Evolutionary conservation across 2,329 filamentous ascomycete genomes (phyloP), one percentile per base, ranked within the genome.

Genomic region (Mycosphaerella sp.): DNA sequence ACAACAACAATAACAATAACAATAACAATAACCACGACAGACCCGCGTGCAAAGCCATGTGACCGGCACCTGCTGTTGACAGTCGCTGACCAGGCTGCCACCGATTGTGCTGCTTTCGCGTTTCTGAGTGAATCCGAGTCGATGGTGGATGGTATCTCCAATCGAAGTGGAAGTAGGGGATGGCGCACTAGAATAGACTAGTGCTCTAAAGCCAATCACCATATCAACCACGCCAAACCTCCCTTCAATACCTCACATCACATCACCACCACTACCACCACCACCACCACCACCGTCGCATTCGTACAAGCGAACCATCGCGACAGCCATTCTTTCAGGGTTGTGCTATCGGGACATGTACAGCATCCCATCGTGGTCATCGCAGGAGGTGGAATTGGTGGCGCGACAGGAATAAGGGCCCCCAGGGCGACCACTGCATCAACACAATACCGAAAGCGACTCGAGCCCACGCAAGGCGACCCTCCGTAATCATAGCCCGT

Each of bases 401-500:
- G 4, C 30, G 30, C 30, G 13, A 34, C 30, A 12, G 30, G 30
- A 34, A 3, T 34, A 34, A 34, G 30, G 30, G 13, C 39, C 39
- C 39, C 39, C 13, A 13, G 39, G 17, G 39, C 39, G 18, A 41
- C 39, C 39, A 25, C 39, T 41, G 14, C 39, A 34, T 34, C 10
- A 25, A 12, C 10, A 34, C 30, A 34, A 12, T 34, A 34, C 30
- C 30, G 30, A n/a, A 34, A 34, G 21, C 21, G 21, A 17, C 13
- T 14, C 36, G 36, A 39, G n/a, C 18, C 18, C 57, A 37, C 43
- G 43, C 43, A 45, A 45, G 35, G 34, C 36, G 32, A 25, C 21
- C 44, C 21, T 30, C 13, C 44, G 44, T 34, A 46, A 40, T 46
- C 44, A 39, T 21, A 46, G 9, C 30, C 27, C 44, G 44, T 17